Base-by-base conservation (phyloP, 768 basidiomycete species). In the Lactarius psammicola region DNA sequence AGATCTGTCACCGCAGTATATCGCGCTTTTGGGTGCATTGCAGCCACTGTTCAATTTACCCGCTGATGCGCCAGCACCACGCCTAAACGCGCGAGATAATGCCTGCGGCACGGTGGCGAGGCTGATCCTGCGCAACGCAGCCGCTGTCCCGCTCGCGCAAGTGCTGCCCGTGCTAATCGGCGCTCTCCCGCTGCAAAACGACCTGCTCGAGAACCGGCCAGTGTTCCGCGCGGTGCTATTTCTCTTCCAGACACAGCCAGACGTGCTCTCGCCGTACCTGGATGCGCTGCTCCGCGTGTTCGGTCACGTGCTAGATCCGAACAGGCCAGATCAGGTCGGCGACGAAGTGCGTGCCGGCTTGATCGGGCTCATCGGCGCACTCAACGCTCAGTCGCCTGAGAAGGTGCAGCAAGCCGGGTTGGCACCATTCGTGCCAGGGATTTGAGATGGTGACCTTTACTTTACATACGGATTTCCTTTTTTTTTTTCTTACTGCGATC, bases 71-170 rank as follows among this genome's bases (percentile, higher is more conserved):
- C 80, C 87, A n/a, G 73, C 84, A 7, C 78, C 90, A 8, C 81
- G 80, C 53, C 77, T 93, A 67, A 95, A 95, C 74, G 95, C 95
- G 23, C 89, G 89, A 68, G 97, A 99, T 78, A 99, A 99, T 75
- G 97, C 97, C n/a, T 85, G 89, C 9, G 97, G 97, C 53, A 92
- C 95, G 30, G 91, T 98, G 60, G 87, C 87, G 5, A 88, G 97
- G 18, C 82, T 98, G 74, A 89, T 98, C 73, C 75, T 86, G 71
- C 89, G 89, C 74, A 95, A 94, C 76, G 78, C 83, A 4, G 74
- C 79, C 15, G 93, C 88, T 17, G 77, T 98, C 20, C 96, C 96
- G 30, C 86, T 98, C 44, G 92, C 94, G 59, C 89, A 94, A 76
- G 94, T 97, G 59, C 84, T 98, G 13, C 94, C 94, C 2, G 81